Evolutionary conservation across 2,329 filamentous ascomycete species (phyloP).

Genomic region (Chrysoporthe austroafricana): DNA sequence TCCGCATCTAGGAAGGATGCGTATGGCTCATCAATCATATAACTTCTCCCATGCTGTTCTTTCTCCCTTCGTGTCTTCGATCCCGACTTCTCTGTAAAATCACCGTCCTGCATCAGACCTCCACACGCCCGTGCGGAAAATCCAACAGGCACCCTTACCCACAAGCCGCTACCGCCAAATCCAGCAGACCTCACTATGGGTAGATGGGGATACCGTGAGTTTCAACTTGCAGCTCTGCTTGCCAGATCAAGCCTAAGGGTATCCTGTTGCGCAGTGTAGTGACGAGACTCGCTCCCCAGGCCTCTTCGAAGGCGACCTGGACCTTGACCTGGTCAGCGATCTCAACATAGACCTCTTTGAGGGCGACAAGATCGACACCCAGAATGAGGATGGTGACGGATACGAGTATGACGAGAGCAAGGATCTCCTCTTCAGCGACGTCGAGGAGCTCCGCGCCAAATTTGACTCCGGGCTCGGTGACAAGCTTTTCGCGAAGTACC

Average conservation of each 20-base stretch:
- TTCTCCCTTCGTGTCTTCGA: not conserved
- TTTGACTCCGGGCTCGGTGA: conserved; percentile 23
- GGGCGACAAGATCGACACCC: not conserved
- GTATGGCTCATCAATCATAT: too few species aligned
- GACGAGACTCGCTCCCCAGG: not conserved
- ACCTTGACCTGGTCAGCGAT: conserved; percentile 21
- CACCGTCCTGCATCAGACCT: too few species aligned
- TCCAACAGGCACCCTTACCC: not conserved
- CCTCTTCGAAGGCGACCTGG: conserved; percentile 26
- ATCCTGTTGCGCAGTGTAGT: not conserved
- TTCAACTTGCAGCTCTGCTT: not conserved
- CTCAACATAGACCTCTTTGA: conserved; percentile 10
- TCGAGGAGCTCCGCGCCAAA: not conserved
- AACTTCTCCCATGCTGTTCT: too few species aligned
- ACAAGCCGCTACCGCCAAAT: not conserved
- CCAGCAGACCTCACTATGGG: conserved; percentile 11
- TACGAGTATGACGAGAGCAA: conserved; percentile 8
- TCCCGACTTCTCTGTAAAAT: too few species aligned
- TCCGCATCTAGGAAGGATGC: too few species aligned
- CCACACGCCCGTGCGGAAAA: not conserved
- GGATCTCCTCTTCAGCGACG: not conserved
- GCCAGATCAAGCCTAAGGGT: not conserved
- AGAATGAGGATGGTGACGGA: not conserved
- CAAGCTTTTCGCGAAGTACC: conserved; percentile 19
- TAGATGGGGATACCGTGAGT: conserved; percentile 19